A percentile compares a stretch with the other conserved stretches of the same genome.
Evolutionary conservation across 805 yeast genomes (phyloP).

Genomic region (Brettanomyces bruxellensis): DNA sequence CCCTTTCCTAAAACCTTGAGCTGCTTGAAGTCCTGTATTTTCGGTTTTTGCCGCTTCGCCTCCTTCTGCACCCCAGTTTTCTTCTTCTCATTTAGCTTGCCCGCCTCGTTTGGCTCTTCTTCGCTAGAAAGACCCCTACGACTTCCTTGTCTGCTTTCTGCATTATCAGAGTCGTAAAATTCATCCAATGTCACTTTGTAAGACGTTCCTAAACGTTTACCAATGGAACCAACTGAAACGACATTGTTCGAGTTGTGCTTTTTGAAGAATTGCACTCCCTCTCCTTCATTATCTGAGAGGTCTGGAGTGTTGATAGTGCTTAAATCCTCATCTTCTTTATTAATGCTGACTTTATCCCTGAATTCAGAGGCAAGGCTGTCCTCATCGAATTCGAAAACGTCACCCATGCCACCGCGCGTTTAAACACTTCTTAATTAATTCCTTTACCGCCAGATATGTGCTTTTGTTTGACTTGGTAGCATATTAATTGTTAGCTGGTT

Average conservation of each 20-base stretch:
- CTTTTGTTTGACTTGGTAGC: background rate
- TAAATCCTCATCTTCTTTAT: background rate
- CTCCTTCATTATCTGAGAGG: slow-evolving; percentile 1
- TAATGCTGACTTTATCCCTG: slow-evolving; percentile 1
- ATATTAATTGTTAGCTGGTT: too few relatives aligned
- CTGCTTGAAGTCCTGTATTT: slow-evolving; percentile 56
- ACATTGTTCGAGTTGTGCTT: slow-evolving; percentile 23
- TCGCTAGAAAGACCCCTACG: background rate
- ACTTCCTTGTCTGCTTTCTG: slow-evolving; percentile 15
- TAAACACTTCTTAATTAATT: background rate
- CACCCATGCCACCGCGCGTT: slow-evolving; percentile 12
- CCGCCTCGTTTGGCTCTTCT: background rate
- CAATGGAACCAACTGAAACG: slow-evolving; percentile 22
- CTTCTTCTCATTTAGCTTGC: background rate
- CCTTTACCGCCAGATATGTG: background rate
- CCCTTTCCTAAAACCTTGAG: slow-evolving; percentile 78
- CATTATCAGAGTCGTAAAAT: slow-evolving; percentile 25
- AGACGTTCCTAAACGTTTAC: slow-evolving; percentile 35
- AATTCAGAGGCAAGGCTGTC: slow-evolving; percentile 11
- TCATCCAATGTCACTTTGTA: slow-evolving; percentile 40
- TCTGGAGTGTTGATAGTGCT: background rate
- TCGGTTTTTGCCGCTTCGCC: slow-evolving; percentile 10
- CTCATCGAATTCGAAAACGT: slow-evolving; percentile 22
- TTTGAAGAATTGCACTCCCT: slow-evolving; percentile 13
- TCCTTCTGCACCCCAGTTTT: background rate